Base-by-base conservation (phyloP, 2,329 filamentous ascomycete genomes). In the Diaporthe citriasiana region DNA sequence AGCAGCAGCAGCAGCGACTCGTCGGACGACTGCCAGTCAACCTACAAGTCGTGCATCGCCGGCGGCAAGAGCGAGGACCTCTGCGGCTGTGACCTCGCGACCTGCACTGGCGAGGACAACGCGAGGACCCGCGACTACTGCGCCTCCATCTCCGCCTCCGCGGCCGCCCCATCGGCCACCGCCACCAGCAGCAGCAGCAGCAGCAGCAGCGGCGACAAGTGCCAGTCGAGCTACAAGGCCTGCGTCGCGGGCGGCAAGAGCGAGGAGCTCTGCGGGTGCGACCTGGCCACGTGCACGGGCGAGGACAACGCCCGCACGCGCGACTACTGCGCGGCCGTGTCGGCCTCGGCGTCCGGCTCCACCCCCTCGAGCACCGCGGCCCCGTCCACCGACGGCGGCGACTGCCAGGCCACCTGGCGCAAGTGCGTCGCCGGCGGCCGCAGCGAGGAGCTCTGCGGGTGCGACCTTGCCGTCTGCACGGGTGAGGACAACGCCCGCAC, bases 211-310 rank as follows among this genome's bases (percentile, higher is more conserved):
- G 42, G 33, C 45, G 33, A 63, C 33, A 17, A 42, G 12, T 71
- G 70, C 70, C 45, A 71, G 35, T 1, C 56, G 4, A 30, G 50
- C 33, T 71, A 53, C 50, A 53, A 71, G 30, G 8, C 45, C 7
- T 71, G 70, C 22, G 9, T 50, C 12, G 25, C 40, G 10, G 30
- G 45, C 12, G 69, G 69, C 45, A 60, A 51, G 56, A 60, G 38
- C 55, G 33, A 71, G 47, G 55, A 63, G 56, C 69, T 71, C n/a
- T 71, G 69, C 45, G 17, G n/a, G 9, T 71, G 69, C 13, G 69
- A 60, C 27, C 56, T 71, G 17, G 57, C 42, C 15, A 71, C 69
- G 30, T 71, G 69, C 69, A 63, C 35, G 1, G 69, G 69, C 25
- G 69, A 71, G 56, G 69, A 60, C 27, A 71, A 47, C 30, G 69